These are phyloP conservation scores for Xylaria sp. DNA, from an alignment of 2,329 filamentous ascomycete genomes.

Conservation along the genomic window DNA sequence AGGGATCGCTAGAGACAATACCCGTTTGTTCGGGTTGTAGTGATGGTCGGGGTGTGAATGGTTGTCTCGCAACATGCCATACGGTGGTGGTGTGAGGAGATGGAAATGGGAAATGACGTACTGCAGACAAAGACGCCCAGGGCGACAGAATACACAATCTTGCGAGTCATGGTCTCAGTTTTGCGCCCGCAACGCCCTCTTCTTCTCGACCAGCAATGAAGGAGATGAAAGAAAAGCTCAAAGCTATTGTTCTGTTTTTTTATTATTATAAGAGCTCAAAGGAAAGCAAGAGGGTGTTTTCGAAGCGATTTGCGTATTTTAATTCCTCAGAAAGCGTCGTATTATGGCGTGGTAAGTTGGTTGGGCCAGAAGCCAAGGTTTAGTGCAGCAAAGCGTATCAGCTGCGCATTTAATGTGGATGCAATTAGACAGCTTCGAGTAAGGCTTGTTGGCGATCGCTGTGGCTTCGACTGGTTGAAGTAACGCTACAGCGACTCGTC, in stretches of 20 bases:
- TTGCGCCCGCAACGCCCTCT: slow-evolving; percentile 14
- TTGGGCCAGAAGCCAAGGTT: slow-evolving; percentile 14
- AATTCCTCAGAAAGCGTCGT: slow-evolving; percentile 10
- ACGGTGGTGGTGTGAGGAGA: slow-evolving; percentile 2
- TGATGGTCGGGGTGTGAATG: background rate
- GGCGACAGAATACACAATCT: slow-evolving; percentile 54
- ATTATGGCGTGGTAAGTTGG: slow-evolving; percentile 14
- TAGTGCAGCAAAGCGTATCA: slow-evolving; percentile 17
- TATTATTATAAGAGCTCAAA: background rate
- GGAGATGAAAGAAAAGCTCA: slow-evolving; percentile 7
- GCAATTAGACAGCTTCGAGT: slow-evolving; percentile 24
- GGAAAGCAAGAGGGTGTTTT: slow-evolving; percentile 1
- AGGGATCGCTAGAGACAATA: background rate
- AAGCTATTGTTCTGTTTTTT: slow-evolving; percentile 3
- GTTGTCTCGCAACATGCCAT: background rate
- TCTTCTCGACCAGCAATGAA: slow-evolving; percentile 29
- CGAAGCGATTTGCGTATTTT: slow-evolving; percentile 4
- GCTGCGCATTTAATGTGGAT: slow-evolving; percentile 30
- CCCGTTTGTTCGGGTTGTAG: background rate
- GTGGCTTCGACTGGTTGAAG: background rate
- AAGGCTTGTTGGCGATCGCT: slow-evolving; percentile 28
- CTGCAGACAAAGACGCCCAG: slow-evolving; percentile 56
- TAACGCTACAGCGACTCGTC: background rate
- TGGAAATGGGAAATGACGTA: slow-evolving; percentile 48
- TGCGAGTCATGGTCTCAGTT: slow-evolving; percentile 53